Evolutionary conservation across 805 yeast species (phyloP), one percentile per base, ranked within the genome.

Genomic region (Starmerella geochares): DNA sequence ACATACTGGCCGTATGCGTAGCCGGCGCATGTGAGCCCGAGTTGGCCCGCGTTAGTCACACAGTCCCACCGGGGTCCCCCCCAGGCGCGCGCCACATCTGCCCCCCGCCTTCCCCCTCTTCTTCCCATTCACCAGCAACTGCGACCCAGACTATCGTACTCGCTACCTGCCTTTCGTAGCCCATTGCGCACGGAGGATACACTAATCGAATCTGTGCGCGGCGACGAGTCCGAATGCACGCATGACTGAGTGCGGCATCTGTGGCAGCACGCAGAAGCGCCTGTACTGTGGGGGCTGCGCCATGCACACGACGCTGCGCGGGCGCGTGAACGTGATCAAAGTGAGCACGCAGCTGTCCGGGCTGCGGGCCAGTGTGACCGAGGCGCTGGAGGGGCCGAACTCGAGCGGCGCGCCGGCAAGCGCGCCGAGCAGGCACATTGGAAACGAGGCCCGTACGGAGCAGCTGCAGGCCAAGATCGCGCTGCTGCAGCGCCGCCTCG

Each of bases 241-340:
- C 2, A 47, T 49, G 50, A 49, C 51, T 32, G 54, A 48, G 49
- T 59, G 62, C 44, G 55, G 59, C 13, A 52, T 59, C 37, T 59
- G 62, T 35, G 59, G 60, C 14, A 56, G 53, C 43, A 37, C 33
- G 33, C 48, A 41, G 38, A 51, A 49, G 23, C 53, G 47, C n/a
- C 54, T 59, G 8, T 50, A 53, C 42, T 60, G 63, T 38, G 59
- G 61, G 17, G 51, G 58, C 17, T 60, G 63, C 45, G 54, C 60
- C 16, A 44, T 54, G 36, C 50, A 50, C 31, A 42, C 53, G 13
- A 45, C 54, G 5, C 37, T 58, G 41, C 54, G 59, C 11, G 53
- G 60, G 19, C 55, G 62, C 6, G 50, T 60, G 46, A 56, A 53
- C 41, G 56, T 60, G n/a, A 47, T 57, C 17, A 58, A 60, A 41